Evolutionary conservation across 1,284 basidiomycete species (phyloP).

Genomic region (Albatrellus sp.): DNA sequence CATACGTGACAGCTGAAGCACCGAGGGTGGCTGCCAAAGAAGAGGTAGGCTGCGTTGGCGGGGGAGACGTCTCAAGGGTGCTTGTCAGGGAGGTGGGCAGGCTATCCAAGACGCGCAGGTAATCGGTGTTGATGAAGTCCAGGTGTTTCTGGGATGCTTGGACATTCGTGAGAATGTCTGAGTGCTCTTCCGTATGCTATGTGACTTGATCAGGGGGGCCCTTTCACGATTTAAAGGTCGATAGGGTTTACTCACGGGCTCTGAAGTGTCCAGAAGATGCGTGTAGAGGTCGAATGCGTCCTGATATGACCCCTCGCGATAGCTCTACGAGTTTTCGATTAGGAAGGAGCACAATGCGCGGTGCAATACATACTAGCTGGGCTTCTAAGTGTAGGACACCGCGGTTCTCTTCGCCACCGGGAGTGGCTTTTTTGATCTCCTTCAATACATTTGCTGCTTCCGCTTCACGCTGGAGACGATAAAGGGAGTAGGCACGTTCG

Average conservation of each 20-base stretch:
- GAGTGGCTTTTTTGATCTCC: constrained; percentile 29
- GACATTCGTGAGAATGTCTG: constrained; percentile 76
- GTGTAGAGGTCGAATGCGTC: constrained; percentile 66
- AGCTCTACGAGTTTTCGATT: constrained; percentile 34
- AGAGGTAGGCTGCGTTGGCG: constrained; percentile 30
- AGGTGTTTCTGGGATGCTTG: constrained; percentile 68
- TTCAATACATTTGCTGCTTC: constrained; percentile 50
- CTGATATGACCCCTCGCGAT: constrained; percentile 67
- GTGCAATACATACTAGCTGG: constrained; percentile 51
- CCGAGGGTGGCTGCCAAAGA: constrained; percentile 15
- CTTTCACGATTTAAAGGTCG: neutral
- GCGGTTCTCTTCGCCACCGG: constrained; percentile 33
- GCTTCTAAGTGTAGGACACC: constrained; percentile 74
- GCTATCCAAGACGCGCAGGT: constrained; percentile 46
- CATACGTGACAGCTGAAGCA: constrained; percentile 19
- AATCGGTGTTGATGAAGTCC: constrained; percentile 67
- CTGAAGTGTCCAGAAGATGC: constrained; percentile 61
- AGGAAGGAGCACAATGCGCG: constrained; percentile 2
- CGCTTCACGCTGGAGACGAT: constrained; percentile 62
- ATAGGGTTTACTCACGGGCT: constrained; percentile 35
- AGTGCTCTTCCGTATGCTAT: constrained; percentile 75
- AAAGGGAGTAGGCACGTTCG: constrained; percentile 72
- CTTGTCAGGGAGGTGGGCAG: constrained; percentile 38
- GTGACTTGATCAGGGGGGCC: constrained; percentile 3
- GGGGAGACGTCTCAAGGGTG: constrained; percentile 47